Base-by-base conservation (phyloP, 805 yeast species). In the Vanderwaltozyma tropicalis region DNA sequence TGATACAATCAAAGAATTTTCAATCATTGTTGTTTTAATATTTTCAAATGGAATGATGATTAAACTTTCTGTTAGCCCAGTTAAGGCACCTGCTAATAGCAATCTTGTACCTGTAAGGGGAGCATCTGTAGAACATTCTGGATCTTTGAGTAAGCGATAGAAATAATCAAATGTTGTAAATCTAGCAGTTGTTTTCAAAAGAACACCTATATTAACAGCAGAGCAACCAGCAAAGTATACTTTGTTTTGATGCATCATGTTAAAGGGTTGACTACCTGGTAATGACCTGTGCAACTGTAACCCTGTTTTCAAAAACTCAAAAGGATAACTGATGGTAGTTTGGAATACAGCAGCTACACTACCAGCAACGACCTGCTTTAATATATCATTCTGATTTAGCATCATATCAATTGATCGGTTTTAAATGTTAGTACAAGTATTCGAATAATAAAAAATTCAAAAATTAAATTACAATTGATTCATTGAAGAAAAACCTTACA, bases 41-140 rank as follows among this genome's bases (percentile, higher is more conserved):
- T 80, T 83, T 53, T 89, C 98, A 56, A 89, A 88, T 0, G 97
- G 98, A 15, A 92, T 82, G 17, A 89, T 75, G 69, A 82, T 73
- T 25, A 87, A 45, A 2, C 94, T 78, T 57, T 92, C 97, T 31
- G 79, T 63, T 40, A 81, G 68, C 2, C 95, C 97, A 5, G 95
- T 82, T 65, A 85, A 72, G 1, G 70, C 68, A 9, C 94, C 95
- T 3, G 96, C 95, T 41, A 82, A 76, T 7, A 85, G 82, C 29
- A 85, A 71, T 49, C 86, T 69, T 9, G 94, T 89, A 1, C 94
- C 94, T 7, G 79, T 69, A 3, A 85, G 69, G 44, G 76, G 71
- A n/a, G 77, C 74, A 37, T 60, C 62, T 15, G 68, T 71, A 21
- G 72, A 73, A 3, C 78, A 68, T 82, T 43, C 41, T 2, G 50